Evolutionary conservation across 192 early-diverging fungal species (phyloP).

Genomic region (Podila horticola): DNA sequence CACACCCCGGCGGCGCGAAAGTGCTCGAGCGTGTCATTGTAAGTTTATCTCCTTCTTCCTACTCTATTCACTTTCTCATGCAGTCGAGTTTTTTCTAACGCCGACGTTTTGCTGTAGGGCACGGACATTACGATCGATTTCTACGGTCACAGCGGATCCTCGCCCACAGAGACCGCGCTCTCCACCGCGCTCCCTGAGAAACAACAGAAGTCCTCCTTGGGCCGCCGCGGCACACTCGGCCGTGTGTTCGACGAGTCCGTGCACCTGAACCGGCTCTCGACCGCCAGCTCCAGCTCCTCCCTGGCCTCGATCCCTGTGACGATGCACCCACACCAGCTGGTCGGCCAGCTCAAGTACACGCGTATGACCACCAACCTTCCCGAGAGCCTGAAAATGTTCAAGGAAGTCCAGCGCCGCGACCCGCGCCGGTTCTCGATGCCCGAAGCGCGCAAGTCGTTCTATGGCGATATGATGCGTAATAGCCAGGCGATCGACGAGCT

Average conservation of each 20-base stretch:
- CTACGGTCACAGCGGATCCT: neutral
- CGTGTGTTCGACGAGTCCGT: neutral
- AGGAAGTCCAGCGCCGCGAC: neutral
- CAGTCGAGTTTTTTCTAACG: too few relatives aligned
- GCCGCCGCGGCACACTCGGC: neutral
- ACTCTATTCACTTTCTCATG: neutral
- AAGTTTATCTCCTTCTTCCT: neutral
- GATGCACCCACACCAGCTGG: neutral
- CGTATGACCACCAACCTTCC: neutral
- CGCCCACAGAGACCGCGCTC: neutral
- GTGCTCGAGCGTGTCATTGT: constrained; percentile 20
- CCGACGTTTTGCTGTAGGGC: neutral
- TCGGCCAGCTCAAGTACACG: neutral
- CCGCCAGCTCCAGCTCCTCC: neutral
- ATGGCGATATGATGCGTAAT: neutral
- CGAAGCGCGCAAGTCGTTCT: neutral
- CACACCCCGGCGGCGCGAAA: constrained; percentile 16
- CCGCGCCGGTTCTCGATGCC: neutral
- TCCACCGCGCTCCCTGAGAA: neutral
- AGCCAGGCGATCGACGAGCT: neutral
- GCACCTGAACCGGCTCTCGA: neutral
- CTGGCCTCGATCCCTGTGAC: neutral
- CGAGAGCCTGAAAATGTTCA: constrained; percentile 1
- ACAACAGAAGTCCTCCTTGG: neutral
- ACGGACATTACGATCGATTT: constrained; percentile 9